These are phyloP conservation scores for Platanus orientalis DNA, from an alignment of 164 flowering plant species.

Conservation along the genomic window DNA sequence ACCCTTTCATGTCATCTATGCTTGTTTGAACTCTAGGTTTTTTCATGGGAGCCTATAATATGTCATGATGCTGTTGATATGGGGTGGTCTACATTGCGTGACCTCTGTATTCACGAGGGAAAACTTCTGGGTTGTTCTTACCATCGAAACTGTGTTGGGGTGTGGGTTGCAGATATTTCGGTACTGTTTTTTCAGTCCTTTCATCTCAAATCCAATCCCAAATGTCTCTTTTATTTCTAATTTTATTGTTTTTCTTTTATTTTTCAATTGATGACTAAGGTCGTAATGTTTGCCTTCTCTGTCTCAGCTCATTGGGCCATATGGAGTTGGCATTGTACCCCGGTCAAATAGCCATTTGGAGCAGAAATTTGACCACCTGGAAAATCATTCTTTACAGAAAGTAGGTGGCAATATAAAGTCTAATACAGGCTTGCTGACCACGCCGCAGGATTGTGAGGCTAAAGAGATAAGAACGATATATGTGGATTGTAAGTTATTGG, in stretches of 20 bases:
- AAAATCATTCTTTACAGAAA: slow-evolving; percentile 21
- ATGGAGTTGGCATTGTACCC: slow-evolving; percentile 36
- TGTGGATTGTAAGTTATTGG: slow-evolving; percentile 58
- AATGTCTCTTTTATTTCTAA: not conserved
- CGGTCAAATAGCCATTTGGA: slow-evolving; percentile 26
- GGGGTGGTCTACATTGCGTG: slow-evolving; percentile 85
- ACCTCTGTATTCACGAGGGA: slow-evolving; percentile 70
- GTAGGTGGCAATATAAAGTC: slow-evolving; percentile 27
- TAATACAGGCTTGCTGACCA: slow-evolving; percentile 22
- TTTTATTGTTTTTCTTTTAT: not conserved
- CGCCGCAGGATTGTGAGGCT: slow-evolving; percentile 43
- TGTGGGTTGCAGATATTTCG: slow-evolving; percentile 80
- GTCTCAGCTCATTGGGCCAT: slow-evolving; percentile 56
- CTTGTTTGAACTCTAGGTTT: slow-evolving; percentile 42
- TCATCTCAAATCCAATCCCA: not conserved
- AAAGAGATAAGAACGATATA: slow-evolving; percentile 72
- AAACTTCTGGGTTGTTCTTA: slow-evolving; percentile 76
- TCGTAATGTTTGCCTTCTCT: slow-evolving; percentile 3
- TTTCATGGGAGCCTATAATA: slow-evolving; percentile 89
- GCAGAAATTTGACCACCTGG: slow-evolving; percentile 26
- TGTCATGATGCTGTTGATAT: slow-evolving; percentile 77
- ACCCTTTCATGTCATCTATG: not conserved
- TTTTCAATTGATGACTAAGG: not conserved
- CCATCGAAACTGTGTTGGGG: slow-evolving; percentile 63
- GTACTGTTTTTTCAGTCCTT: slow-evolving; percentile 24